Evolutionary conservation across 805 yeast genomes (phyloP).

Genomic region (Nakazawaea molendinolei): DNA sequence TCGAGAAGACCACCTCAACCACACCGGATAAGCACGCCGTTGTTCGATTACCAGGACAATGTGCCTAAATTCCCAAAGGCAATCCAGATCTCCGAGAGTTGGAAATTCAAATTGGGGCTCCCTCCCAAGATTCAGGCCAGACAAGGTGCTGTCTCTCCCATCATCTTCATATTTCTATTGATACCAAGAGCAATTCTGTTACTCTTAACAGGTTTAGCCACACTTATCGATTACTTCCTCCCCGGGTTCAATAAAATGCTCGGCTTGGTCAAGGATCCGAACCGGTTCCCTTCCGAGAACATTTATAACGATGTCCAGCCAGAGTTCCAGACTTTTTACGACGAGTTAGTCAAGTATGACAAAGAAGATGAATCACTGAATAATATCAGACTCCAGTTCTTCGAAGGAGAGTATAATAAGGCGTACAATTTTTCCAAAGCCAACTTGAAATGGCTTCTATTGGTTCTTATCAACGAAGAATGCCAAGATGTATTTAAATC

Average conservation of each 20-base stretch:
- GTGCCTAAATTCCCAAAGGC: conserved; percentile 30
- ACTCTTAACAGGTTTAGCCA: conserved; percentile 32
- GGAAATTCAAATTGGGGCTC: conserved; percentile 29
- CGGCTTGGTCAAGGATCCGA: conserved; percentile 23
- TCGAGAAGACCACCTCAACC: conserved; percentile 9
- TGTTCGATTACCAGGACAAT: conserved; percentile 18
- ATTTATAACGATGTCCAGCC: conserved; percentile 15
- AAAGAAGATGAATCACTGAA: conserved; percentile 7
- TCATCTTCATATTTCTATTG: conserved; percentile 45
- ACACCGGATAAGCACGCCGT: conserved; percentile 15
- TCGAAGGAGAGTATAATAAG: conserved; percentile 32
- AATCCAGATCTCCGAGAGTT: conserved; percentile 25
- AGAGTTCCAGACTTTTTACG: conserved; percentile 13
- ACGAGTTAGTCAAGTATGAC: conserved; percentile 12
- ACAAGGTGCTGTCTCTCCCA: conserved; percentile 20
- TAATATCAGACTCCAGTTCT: conserved; percentile 17
- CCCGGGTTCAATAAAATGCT: conserved; percentile 25
- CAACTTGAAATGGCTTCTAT: conserved; percentile 44
- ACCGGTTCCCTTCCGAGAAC: conserved; percentile 26
- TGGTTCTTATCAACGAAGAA: conserved; percentile 43
- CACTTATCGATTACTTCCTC: conserved; percentile 25
- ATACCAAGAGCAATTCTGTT: conserved; percentile 47
- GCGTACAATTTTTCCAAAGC: conserved; percentile 31
- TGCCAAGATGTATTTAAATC: conserved; percentile 36
- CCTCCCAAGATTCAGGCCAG: not conserved